phyloP scores from a whole-genome alignment of 495 filamentous ascomycete species.

The Podospora comata region DNA sequence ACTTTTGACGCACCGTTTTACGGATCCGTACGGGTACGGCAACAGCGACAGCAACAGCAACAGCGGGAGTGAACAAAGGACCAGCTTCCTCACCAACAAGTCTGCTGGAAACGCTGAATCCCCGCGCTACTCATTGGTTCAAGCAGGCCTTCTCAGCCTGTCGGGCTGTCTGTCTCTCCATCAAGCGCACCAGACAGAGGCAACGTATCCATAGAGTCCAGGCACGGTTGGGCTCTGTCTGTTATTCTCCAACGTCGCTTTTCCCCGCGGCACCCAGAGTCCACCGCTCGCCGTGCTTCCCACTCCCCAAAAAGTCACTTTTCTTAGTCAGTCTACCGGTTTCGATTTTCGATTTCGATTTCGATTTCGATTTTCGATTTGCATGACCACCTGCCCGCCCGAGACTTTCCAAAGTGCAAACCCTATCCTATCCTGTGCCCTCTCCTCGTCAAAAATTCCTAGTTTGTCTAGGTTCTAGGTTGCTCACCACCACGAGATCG shows the following conservation, averaged over 20 bases:
- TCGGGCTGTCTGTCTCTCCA: background rate
- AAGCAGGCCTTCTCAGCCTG: background rate
- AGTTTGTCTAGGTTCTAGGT: background rate
- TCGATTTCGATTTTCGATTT: background rate
- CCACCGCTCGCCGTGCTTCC: background rate
- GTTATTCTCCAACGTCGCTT: background rate
- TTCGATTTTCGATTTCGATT: constrained; percentile 1
- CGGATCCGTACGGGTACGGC: background rate
- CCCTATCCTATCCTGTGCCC: background rate
- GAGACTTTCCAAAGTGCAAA: background rate
- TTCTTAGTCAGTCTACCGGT: background rate
- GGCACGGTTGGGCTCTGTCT: too few species aligned
- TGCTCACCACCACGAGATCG: background rate
- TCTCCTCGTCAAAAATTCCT: background rate
- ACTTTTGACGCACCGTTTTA: constrained; percentile 10
- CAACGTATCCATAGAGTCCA: background rate
- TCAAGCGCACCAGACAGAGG: background rate
- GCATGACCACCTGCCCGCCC: background rate
- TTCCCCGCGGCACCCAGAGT: background rate
- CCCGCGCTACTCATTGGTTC: background rate
- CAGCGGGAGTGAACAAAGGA: background rate
- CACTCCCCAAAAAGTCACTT: constrained; percentile 1
- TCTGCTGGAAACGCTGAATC: background rate
- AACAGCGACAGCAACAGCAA: background rate
- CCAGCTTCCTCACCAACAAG: background rate